phyloP scores from a whole-genome alignment of 2,329 filamentous ascomycete genomes.

The Penicillium sp. region DNA sequence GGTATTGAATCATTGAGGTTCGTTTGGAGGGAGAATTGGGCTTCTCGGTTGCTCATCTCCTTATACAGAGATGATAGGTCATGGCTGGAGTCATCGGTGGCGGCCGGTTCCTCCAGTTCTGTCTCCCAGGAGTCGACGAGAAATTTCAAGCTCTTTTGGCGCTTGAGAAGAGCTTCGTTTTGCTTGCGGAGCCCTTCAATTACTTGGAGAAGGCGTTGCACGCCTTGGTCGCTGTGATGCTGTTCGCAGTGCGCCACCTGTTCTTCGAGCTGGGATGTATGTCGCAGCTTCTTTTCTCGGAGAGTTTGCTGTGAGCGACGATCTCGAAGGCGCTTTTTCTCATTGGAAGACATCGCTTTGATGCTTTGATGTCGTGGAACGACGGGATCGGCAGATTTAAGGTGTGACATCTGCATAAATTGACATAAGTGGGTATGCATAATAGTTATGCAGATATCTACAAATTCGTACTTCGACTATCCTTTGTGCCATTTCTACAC shows the following conservation, averaged over 20 bases:
- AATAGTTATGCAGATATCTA: background rate
- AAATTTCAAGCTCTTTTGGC: slow-evolving; percentile 18
- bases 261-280: slow-evolving; percentile 22
- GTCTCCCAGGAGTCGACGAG: slow-evolving; percentile 26
- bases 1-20: background rate
- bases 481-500: background rate
- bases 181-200: slow-evolving; percentile 24
- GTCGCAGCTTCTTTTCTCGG: slow-evolving; percentile 26
- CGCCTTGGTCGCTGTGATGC: slow-evolving; percentile 23
- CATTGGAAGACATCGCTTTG: slow-evolving; percentile 10
- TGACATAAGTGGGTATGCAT: background rate
- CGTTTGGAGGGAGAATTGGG: background rate
- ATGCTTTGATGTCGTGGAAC: background rate
- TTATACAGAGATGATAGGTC: background rate
- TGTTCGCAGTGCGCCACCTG: slow-evolving; percentile 26
- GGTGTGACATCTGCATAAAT: background rate
- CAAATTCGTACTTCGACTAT: background rate
- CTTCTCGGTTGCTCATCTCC: background rate
- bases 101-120: background rate
- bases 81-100: background rate
- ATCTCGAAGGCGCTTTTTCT: slow-evolving; percentile 28
- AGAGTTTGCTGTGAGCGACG: slow-evolving; percentile 30
- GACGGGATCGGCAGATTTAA: background rate
- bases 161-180: slow-evolving; percentile 23
- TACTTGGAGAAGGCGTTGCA: slow-evolving; percentile 20